Evolutionary conservation across 768 basidiomycete genomes (phyloP).

Genomic region (Fistulinella prunicolor): DNA sequence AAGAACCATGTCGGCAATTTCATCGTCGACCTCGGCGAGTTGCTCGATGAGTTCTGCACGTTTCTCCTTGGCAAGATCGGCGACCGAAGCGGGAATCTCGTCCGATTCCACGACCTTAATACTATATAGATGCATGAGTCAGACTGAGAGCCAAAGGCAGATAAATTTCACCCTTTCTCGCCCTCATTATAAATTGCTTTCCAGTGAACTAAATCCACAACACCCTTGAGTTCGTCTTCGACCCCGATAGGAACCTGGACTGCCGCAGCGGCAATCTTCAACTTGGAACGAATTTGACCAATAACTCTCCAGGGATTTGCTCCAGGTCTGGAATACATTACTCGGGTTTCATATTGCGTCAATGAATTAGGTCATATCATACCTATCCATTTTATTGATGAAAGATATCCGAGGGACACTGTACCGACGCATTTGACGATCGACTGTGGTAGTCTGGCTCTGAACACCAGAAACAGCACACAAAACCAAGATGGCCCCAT

Average conservation of each 20-base stretch:
- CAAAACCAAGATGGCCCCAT: conserved; percentile 93
- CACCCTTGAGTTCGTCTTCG: conserved; percentile 84
- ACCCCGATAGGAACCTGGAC: conserved; percentile 93
- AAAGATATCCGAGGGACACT: conserved; percentile 94
- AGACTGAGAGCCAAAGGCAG: neutral
- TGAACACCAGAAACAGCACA: conserved; percentile 97
- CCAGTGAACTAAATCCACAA: conserved; percentile 94
- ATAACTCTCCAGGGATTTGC: conserved; percentile 97
- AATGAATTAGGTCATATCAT: conserved; percentile 21
- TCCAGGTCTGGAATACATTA: conserved; percentile 61
- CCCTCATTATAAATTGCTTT: conserved; percentile 94
- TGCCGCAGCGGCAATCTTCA: conserved; percentile 89
- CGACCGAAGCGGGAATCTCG: conserved; percentile 78
- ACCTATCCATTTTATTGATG: conserved; percentile 99
- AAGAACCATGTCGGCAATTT: conserved; percentile 87
- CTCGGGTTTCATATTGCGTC: neutral
- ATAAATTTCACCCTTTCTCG: conserved; percentile 75
- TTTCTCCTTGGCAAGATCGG: conserved; percentile 77
- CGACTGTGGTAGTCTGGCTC: conserved; percentile 98
- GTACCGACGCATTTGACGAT: conserved; percentile 98
- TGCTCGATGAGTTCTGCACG: conserved; percentile 90
- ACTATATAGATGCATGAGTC: conserved; percentile 37
- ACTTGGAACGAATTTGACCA: conserved; percentile 85
- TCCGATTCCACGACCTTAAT: conserved; percentile 75
- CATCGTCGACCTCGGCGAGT: conserved; percentile 94